A percentile compares a stretch with the other conserved stretches of the same genome.
Conservation (phyloP, 129 eudicot species). For the Oenanthe sinensis region DNA sequence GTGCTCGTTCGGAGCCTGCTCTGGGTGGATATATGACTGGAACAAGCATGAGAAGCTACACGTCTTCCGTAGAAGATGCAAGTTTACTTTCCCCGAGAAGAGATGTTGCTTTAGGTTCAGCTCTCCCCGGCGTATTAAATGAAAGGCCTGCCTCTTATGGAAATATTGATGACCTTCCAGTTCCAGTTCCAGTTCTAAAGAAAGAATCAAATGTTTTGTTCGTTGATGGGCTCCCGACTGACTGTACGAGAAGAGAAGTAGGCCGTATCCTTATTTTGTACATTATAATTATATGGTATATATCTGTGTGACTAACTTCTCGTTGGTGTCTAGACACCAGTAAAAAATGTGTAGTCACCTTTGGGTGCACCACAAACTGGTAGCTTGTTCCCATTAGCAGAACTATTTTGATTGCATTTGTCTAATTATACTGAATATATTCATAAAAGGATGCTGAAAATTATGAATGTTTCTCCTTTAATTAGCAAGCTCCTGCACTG, state of each 20-base stretch:
- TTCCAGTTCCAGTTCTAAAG: constrained; percentile 28
- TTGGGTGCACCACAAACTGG: neutral
- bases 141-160: constrained; percentile 45
- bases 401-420: neutral
- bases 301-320: constrained; percentile 4
- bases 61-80: constrained; percentile 37
- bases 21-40: constrained; percentile 32
- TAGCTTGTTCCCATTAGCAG: neutral
- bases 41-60: constrained; percentile 27
- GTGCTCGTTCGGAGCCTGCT: constrained; percentile 40
- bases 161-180: constrained; percentile 37
- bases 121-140: constrained; percentile 29
- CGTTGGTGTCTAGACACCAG: neutral
- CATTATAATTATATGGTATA: neutral
- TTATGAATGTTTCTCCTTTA: neutral
- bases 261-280: constrained; percentile 66
- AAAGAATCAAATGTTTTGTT: constrained; percentile 61
- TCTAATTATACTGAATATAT: neutral
- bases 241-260: constrained; percentile 78
- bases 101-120: constrained; percentile 34
- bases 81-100: constrained; percentile 27
- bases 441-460: neutral
- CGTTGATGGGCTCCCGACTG: constrained; percentile 84
- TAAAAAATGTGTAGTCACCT: neutral
- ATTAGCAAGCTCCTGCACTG: neutral